A percentile compares a stretch with the other conserved stretches of the same genome.
Conservation (phyloP, 1,284 basidiomycete genomes). For the Ganoderma lucidum region DNA sequence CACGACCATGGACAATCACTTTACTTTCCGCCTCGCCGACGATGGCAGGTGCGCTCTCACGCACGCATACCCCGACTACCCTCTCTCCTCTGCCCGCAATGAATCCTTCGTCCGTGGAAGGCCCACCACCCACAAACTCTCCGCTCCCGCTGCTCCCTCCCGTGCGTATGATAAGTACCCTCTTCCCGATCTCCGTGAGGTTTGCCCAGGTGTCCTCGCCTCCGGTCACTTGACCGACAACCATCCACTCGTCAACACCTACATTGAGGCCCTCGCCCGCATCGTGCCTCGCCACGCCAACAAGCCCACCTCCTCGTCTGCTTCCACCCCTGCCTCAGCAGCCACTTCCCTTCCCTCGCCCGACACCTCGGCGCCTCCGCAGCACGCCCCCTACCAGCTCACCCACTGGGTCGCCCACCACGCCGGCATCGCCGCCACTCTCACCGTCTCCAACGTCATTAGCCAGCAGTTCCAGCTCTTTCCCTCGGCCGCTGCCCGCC, state of each 20-base stretch:
- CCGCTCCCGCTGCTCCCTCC: slow-evolving; percentile 7
- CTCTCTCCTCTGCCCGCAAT: slow-evolving; percentile 31
- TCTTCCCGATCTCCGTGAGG: slow-evolving; percentile 24
- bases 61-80: slow-evolving; percentile 15
- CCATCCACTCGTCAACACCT: slow-evolving; percentile 36
- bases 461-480: slow-evolving; percentile 30
- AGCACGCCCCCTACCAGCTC: slow-evolving; percentile 15
- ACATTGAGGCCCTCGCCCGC: slow-evolving; percentile 32
- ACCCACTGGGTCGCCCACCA: slow-evolving; percentile 26
- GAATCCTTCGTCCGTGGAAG: slow-evolving; percentile 25
- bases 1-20: slow-evolving; percentile 10
- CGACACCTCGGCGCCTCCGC: slow-evolving; percentile 8
- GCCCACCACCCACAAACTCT: slow-evolving; percentile 10
- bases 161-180: slow-evolving; percentile 29
- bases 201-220: slow-evolving; percentile 32
- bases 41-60: slow-evolving; percentile 32
- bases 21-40: slow-evolving; percentile 19
- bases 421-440: slow-evolving; percentile 28
- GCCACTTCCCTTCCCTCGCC: not conserved
- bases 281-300: slow-evolving; percentile 19
- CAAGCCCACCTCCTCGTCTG: slow-evolving; percentile 16
- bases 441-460: slow-evolving; percentile 27
- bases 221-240: slow-evolving; percentile 33
- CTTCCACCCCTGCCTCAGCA: slow-evolving; percentile 12
- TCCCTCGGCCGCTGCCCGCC: slow-evolving; percentile 22